A percentile compares a stretch with the other conserved stretches of the same genome.
phyloP scores from a whole-genome alignment of 2,329 filamentous ascomycete genomes.

The Cytospora piceicola region DNA sequence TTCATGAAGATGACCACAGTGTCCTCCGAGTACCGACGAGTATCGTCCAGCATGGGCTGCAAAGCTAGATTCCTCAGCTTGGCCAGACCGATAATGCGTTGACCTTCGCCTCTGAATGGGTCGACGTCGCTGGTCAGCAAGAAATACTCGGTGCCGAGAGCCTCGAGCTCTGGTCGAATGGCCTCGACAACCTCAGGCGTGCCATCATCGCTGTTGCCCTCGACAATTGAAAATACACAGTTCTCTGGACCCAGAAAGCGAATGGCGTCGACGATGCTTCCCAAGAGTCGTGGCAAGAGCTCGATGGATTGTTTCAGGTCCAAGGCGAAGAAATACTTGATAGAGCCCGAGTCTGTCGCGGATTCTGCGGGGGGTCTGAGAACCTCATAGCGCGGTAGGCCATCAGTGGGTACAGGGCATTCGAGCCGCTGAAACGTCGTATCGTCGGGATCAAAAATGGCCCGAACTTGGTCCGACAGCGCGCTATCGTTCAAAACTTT shows the following conservation, averaged over 20 bases:
- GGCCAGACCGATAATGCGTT: slow-evolving; percentile 52
- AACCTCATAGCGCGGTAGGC: slow-evolving; percentile 21
- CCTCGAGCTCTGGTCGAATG: slow-evolving; percentile 45
- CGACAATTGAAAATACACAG: slow-evolving; percentile 50
- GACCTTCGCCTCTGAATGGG: slow-evolving; percentile 42
- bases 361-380: neutral
- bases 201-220: slow-evolving; percentile 49
- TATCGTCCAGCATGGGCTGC: slow-evolving; percentile 45
- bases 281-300: slow-evolving; percentile 51
- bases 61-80: slow-evolving; percentile 58
- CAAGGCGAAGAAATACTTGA: slow-evolving; percentile 54
- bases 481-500: slow-evolving; percentile 7
- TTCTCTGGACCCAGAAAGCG: slow-evolving; percentile 46
- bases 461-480: slow-evolving; percentile 2
- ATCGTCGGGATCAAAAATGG: slow-evolving; percentile 20
- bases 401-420: slow-evolving; percentile 20
- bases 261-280: slow-evolving; percentile 49
- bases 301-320: slow-evolving; percentile 48
- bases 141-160: slow-evolving; percentile 48
- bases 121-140: slow-evolving; percentile 47
- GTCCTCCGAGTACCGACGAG: slow-evolving; percentile 37
- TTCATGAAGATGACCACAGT: slow-evolving; percentile 58
- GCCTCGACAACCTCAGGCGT: slow-evolving; percentile 54
- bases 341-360: neutral
- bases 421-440: slow-evolving; percentile 25